These are phyloP conservation scores for Primulina eburnea DNA, from an alignment of 257 asterid species.

Conservation along the genomic window DNA sequence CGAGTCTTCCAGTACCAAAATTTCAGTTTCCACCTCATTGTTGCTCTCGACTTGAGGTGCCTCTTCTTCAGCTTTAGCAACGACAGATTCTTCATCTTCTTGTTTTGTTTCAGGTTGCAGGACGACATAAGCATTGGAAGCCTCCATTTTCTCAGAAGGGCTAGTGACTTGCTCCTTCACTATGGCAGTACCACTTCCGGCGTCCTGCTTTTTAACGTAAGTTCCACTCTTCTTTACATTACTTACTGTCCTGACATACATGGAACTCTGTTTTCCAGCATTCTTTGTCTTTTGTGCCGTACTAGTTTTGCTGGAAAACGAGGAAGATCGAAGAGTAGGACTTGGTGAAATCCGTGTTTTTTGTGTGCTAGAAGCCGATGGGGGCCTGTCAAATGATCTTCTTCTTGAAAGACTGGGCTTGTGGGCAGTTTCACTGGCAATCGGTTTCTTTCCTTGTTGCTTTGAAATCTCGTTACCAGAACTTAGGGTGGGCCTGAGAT, in stretches of 20 bases:
- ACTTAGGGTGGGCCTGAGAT: conserved; percentile 37
- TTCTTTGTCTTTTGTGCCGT: conserved; percentile 37
- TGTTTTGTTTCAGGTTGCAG: conserved; percentile 27
- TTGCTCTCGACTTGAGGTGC: conserved; percentile 11
- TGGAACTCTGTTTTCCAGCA: conserved; percentile 31
- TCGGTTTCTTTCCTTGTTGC: conserved; percentile 38
- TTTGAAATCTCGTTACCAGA: conserved; percentile 27
- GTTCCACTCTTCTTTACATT: conserved; percentile 26
- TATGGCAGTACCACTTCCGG: conserved; percentile 12
- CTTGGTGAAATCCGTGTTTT: conserved; percentile 41
- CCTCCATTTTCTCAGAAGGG: conserved; percentile 24
- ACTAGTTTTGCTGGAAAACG: conserved; percentile 30
- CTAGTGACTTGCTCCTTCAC: conserved; percentile 23
- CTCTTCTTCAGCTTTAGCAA: conserved; percentile 36
- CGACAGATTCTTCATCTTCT: conserved; percentile 31
- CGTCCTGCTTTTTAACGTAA: conserved; percentile 27
- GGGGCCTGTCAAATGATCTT: conserved; percentile 60
- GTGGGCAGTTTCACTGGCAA: conserved; percentile 17
- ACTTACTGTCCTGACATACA: conserved; percentile 32
- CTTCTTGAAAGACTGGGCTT: conserved; percentile 32
- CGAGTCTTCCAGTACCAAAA: conserved; percentile 17
- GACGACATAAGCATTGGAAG: conserved; percentile 18
- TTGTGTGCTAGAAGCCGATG: conserved; percentile 34
- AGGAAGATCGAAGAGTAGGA: conserved; percentile 36
- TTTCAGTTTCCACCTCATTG: conserved; percentile 21